Evolutionary conservation across 2,329 filamentous ascomycete species (phyloP).

Genomic region (Myriosclerotinia curreyana): DNA sequence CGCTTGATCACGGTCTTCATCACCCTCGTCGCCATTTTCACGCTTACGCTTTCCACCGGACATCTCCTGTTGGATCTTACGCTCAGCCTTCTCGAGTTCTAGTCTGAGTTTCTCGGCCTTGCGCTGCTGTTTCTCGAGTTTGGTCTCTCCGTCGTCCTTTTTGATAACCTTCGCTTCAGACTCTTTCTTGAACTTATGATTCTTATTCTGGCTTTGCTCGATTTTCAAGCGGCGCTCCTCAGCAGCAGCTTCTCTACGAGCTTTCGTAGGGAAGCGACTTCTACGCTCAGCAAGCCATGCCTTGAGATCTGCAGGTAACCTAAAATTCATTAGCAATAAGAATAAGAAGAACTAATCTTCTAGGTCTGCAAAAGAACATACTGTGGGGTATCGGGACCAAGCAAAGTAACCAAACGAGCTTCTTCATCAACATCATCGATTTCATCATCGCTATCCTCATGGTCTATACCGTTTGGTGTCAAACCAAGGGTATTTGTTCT

Average conservation of each 20-base stretch:
- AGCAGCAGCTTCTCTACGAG: constrained; percentile 63
- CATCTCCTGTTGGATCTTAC: constrained; percentile 38
- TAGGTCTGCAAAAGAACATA: constrained; percentile 35
- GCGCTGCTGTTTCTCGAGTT: constrained; percentile 53
- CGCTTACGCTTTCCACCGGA: constrained; percentile 66
- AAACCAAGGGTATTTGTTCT: constrained; percentile 70
- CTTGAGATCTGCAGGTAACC: constrained; percentile 61
- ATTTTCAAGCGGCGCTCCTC: constrained; percentile 44
- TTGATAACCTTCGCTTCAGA: constrained; percentile 38
- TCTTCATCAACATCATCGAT: constrained; percentile 64
- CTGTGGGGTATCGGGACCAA: constrained; percentile 40
- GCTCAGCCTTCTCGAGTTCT: constrained; percentile 67
- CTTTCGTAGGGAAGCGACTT: constrained; percentile 75
- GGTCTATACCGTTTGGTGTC: constrained; percentile 51
- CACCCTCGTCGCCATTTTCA: constrained; percentile 64
- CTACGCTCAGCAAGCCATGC: constrained; percentile 79
- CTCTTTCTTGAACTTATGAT: constrained; percentile 34
- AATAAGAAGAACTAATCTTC: constrained; percentile 36
- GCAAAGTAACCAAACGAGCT: constrained; percentile 41
- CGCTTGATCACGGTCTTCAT: constrained; percentile 51
- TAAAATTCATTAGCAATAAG: constrained; percentile 34
- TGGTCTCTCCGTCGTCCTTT: constrained; percentile 52
- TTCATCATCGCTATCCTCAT: constrained; percentile 62
- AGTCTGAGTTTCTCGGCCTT: constrained; percentile 60
- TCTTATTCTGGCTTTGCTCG: constrained; percentile 35